Evolutionary conservation across 2,329 filamentous ascomycete genomes (phyloP), one percentile per base, ranked within the genome.

Genomic region (Coniosporium tulheliwenetii): DNA sequence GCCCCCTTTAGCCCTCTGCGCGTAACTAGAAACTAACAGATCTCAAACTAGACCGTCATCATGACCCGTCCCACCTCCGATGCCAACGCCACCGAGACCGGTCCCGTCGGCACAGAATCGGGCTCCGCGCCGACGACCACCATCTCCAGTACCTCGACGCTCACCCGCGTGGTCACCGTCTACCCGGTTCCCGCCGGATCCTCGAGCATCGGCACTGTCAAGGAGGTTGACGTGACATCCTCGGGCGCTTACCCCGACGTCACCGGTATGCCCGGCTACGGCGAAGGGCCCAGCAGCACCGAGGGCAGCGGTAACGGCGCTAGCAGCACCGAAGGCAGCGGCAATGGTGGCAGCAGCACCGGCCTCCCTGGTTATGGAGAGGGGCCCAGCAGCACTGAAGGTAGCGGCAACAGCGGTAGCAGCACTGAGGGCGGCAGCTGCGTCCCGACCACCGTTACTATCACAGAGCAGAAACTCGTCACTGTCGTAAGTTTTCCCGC

Each of bases 121-220:
- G 36, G 8, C 10, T 5, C 16, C 7, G 16, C 41, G 38, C 39
- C 40, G 37, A 30, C 37, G 42, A 53, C 50, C 9, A 50, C 41
- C 15, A 40, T 53, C 43, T 40, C 47, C 37, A 49, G 48, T 13
- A 59, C 56, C 43, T 57, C 55, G 9, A 58, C 54, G 39, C 43
- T 52, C 30, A 56, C 52, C 44, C 53, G 51, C 48, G 48, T 47
- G 45, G 46, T 59, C 47, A 59, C 56, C 16, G 54, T 59, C 43
- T 53, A 50, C 48, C 51, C 53, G 30, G 50, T 46, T 35, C 40
- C 40, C 19, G 44, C 14, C 13, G 36, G 5, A 37, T 38, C 41
- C 15, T 29, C 34, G 9, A 33, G 37, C 30, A 37, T 30, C 14
- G 40, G 40, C 30, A 38, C 8, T 19, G 38, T 35, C 32, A 15